These are phyloP conservation scores for Sclerotinia minor DNA, from an alignment of 2,329 filamentous ascomycete genomes.

Conservation along the genomic window DNA sequence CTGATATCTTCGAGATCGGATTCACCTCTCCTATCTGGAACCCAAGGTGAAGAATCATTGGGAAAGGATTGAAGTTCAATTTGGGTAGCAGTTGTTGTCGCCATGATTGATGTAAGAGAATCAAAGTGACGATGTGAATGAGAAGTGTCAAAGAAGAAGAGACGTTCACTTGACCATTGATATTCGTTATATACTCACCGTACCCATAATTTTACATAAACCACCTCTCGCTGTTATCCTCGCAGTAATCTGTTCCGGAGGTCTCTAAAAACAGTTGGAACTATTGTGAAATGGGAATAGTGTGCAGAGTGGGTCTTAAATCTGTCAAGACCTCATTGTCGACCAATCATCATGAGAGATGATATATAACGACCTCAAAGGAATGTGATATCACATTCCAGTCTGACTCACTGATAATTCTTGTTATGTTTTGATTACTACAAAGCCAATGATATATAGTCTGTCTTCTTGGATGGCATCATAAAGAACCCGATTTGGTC, in stretches of 20 bases:
- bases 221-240: neutral
- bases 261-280: neutral
- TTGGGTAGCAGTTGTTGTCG: neutral
- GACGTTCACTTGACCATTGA: neutral
- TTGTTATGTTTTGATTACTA: neutral
- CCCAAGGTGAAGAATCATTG: neutral
- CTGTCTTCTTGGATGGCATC: neutral
- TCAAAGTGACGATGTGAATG: neutral
- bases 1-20: slow-evolving; percentile 18
- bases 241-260: neutral
- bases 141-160: neutral
- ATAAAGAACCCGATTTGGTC: neutral
- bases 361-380: neutral
- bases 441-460: neutral
- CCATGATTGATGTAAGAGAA: slow-evolving; percentile 1
- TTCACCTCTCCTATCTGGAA: neutral
- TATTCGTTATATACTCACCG: too few relatives aligned
- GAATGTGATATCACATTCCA: neutral
- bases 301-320: neutral
- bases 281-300: neutral
- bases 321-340: neutral
- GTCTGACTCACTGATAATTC: neutral
- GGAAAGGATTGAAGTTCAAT: neutral
- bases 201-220: neutral
- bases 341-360: neutral